Conservation (phyloP, 2,329 filamentous ascomycete species). For the Sporothrix pseudoabietina region DNA sequence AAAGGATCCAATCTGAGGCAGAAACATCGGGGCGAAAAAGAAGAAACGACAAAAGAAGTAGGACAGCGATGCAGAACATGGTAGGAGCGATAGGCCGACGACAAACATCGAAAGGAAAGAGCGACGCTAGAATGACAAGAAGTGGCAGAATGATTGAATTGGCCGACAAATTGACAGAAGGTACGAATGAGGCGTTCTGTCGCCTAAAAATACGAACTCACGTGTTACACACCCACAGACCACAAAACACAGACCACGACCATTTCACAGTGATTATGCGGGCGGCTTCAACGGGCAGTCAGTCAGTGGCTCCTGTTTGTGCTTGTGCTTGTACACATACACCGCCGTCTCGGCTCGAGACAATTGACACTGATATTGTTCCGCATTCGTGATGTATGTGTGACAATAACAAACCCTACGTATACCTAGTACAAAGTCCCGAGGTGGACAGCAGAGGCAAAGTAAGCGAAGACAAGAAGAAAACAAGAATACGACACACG, state of each 20-base stretch:
- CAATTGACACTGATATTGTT: neutral
- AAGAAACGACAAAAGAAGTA: neutral
- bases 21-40: neutral
- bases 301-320: neutral
- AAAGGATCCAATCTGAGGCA: constrained; percentile 18
- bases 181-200: neutral
- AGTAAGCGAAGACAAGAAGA: neutral
- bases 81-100: neutral
- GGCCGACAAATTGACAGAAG: constrained; percentile 10
- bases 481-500: neutral
- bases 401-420: neutral
- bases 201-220: constrained; percentile 17
- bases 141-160: neutral
- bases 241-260: neutral
- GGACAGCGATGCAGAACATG: neutral
- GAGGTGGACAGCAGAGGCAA: neutral
- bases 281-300: constrained; percentile 3
- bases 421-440: neutral
- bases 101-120: neutral
- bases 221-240: constrained; percentile 3
- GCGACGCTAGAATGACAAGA: neutral
- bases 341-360: neutral
- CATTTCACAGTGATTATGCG: neutral
- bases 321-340: constrained; percentile 7
- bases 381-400: neutral